Conservation (phyloP, 2,329 filamentous ascomycete genomes). For the Claviceps africana region DNA sequence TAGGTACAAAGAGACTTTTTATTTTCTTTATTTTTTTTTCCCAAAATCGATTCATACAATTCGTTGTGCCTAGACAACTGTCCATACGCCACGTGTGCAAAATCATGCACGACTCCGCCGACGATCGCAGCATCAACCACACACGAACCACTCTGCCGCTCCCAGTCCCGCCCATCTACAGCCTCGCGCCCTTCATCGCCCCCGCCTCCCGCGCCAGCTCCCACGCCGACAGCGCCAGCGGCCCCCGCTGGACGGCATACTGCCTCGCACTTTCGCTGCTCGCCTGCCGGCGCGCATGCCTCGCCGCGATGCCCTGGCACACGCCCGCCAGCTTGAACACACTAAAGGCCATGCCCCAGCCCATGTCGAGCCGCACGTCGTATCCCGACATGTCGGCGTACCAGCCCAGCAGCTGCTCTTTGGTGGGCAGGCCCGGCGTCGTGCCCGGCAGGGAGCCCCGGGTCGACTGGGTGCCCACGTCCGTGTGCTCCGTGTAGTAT, state of each 20-base stretch:
- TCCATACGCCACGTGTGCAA: too few species aligned
- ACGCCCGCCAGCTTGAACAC: constrained; percentile 48
- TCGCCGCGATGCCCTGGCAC: constrained; percentile 80
- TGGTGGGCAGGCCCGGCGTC: constrained; percentile 47
- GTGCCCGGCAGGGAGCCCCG: constrained; percentile 45
- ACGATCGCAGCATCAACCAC: too few species aligned
- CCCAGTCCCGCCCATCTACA: constrained; percentile 14
- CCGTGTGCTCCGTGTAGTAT: constrained; percentile 22
- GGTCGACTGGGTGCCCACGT: constrained; percentile 15
- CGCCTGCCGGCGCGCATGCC: constrained; percentile 73
- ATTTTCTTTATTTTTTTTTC: too few species aligned
- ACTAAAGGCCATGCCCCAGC: constrained; percentile 48
- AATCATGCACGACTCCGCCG: too few species aligned
- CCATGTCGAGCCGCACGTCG: constrained; percentile 47
- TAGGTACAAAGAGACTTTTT: too few species aligned
- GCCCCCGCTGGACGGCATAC: constrained; percentile 54
- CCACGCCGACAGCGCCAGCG: constrained; percentile 71
- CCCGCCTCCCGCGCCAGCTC: constrained; percentile 41
- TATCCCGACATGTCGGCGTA: constrained; percentile 46
- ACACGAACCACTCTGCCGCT: too few species aligned
- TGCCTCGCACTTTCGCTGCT: constrained; percentile 69
- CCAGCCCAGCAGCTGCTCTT: constrained; percentile 27
- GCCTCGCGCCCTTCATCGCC: constrained; percentile 12
- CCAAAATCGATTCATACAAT: too few species aligned
- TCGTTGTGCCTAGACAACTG: too few species aligned